Evolutionary conservation across 805 yeast genomes (phyloP).

Genomic region (Jamesozyma hellenica): DNA sequence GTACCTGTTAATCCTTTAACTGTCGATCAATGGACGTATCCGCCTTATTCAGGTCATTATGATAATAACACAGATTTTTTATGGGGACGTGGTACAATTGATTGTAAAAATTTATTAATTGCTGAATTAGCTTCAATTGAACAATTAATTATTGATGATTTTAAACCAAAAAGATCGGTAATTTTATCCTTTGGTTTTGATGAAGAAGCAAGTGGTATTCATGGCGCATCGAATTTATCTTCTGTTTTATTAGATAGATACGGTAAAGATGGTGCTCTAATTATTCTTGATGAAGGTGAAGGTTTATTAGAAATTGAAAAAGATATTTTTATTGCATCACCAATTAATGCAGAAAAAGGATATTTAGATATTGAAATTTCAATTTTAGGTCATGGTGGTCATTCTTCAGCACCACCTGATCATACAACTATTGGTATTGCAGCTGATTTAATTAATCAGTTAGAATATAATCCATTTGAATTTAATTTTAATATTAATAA

Average conservation of each 20-base stretch:
- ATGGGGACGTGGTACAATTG: conserved; percentile 73
- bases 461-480: conserved; percentile 46
- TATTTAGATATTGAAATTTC: conserved; percentile 42
- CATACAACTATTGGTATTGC: conserved; percentile 74
- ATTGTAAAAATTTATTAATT: conserved; percentile 61
- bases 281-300: conserved; percentile 65
- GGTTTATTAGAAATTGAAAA: conserved; percentile 32
- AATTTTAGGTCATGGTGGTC: conserved; percentile 63
- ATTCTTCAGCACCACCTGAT: conserved; percentile 70
- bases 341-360: conserved; percentile 56
- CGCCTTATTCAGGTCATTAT: conserved; percentile 56
- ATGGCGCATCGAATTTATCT: conserved; percentile 48
- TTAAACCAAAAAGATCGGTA: conserved; percentile 51
- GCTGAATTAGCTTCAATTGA: conserved; percentile 62
- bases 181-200: conserved; percentile 66
- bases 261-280: conserved; percentile 51
- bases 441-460: conserved; percentile 42
- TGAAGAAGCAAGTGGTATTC: conserved; percentile 59
- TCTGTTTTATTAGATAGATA: conserved; percentile 39
- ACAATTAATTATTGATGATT: conserved; percentile 39
- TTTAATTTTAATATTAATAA: conserved; percentile 36
- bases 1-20: conserved; percentile 68
- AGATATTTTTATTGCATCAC: conserved; percentile 38
- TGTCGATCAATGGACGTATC: conserved; percentile 49
- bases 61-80: conserved; percentile 47